Percentiles rank a stretch among this genome's conserved stretches.
phyloP scores from a whole-genome alignment of 352 stramenopile genomes.

The Phytophthora tubulina region DNA sequence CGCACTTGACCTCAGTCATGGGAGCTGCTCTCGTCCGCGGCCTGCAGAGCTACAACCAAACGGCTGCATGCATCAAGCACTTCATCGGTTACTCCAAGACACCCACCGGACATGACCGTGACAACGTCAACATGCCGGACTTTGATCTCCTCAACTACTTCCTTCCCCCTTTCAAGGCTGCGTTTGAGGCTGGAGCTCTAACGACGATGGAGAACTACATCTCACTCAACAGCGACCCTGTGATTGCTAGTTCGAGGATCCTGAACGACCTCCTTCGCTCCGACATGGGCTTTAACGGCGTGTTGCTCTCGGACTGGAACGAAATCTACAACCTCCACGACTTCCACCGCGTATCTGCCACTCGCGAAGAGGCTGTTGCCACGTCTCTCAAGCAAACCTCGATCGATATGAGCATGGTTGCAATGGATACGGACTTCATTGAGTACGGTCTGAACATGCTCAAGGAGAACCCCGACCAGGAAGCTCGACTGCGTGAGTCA shows the following conservation, averaged over 20 bases:
- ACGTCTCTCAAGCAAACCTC: constrained; percentile 74
- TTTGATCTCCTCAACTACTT: constrained; percentile 85
- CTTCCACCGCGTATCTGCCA: constrained; percentile 56
- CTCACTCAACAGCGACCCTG: constrained; percentile 88
- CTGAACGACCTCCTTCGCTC: constrained; percentile 78
- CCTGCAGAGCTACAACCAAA: constrained; percentile 71
- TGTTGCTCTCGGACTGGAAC: constrained; percentile 90
- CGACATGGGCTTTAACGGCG: constrained; percentile 81
- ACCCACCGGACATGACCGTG: constrained; percentile 18
- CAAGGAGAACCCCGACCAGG: constrained; percentile 41
- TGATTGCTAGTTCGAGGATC: constrained; percentile 77
- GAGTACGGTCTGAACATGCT: constrained; percentile 53
- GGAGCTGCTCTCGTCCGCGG: constrained; percentile 70
- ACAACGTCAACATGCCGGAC: constrained; percentile 32
- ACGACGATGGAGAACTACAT: constrained; percentile 94
- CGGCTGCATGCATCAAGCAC: constrained; percentile 89
- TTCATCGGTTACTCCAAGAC: constrained; percentile 79
- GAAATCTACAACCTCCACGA: constrained; percentile 90
- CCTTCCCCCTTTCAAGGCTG: constrained; percentile 73
- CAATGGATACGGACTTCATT: constrained; percentile 52
- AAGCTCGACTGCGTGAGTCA: constrained; percentile 60
- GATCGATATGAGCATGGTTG: constrained; percentile 93
- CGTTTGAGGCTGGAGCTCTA: constrained; percentile 70
- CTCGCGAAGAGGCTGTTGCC: constrained; percentile 57
- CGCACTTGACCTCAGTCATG: constrained; percentile 81